Percentiles rank a stretch among this genome's conserved stretches.
phyloP scores from a whole-genome alignment of 345 rosid genomes.

The Microthlaspi erraticum region DNA sequence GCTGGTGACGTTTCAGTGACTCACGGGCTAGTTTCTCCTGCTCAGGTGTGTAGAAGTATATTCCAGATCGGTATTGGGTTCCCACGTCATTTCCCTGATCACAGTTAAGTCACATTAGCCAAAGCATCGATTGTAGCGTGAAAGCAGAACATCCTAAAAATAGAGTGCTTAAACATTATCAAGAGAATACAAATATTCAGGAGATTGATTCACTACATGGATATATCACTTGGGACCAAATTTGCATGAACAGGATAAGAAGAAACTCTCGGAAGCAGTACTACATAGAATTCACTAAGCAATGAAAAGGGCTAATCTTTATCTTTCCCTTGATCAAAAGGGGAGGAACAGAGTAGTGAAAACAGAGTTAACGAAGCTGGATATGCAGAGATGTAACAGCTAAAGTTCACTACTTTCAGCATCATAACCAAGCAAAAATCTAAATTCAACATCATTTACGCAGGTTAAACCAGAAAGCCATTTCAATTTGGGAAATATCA shows the following conservation, averaged over 20 bases:
- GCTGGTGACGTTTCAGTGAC: conserved; percentile 69
- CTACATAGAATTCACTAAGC: not conserved
- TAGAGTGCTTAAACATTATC: not conserved
- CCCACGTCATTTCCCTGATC: conserved; percentile 93
- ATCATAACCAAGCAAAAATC: not conserved
- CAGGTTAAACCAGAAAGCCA: conserved; percentile 8
- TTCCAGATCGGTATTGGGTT: conserved; percentile 89
- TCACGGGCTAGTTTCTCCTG: conserved; percentile 81
- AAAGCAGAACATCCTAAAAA: not conserved
- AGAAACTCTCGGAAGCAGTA: conserved; percentile 4
- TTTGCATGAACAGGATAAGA: not conserved
- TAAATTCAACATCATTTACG: not conserved
- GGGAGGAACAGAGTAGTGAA: not conserved
- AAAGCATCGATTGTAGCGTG: not conserved
- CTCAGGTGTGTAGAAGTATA: conserved; percentile 74
- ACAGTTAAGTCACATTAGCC: not conserved
- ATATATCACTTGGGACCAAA: not conserved
- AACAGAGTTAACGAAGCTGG: conserved; percentile 3
- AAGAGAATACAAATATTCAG: not conserved
- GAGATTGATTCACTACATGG: not conserved
- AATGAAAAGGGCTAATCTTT: not conserved
- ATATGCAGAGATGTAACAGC: not conserved
- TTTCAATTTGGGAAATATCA: not conserved
- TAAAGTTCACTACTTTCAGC: conserved; percentile 5
- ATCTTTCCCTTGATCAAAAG: not conserved